Percentiles rank a stretch among this genome's conserved stretches.
Evolutionary conservation across 768 basidiomycete species (phyloP).

Genomic region (Jaapia argillacea): DNA sequence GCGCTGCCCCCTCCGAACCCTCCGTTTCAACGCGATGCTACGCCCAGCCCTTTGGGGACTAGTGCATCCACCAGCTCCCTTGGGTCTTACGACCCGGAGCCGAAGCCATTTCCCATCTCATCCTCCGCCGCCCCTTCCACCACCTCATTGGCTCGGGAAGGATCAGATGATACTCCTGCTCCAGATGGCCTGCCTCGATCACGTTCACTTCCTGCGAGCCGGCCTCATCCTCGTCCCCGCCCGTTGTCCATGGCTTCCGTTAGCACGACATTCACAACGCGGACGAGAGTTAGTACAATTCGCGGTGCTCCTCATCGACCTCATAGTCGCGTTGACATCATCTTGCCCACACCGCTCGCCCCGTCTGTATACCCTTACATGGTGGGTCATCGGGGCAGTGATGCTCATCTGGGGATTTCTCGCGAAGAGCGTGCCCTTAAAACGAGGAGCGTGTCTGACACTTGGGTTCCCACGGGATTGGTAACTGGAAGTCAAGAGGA

Average conservation of each 20-base stretch:
- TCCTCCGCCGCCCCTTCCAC: conserved; percentile 11
- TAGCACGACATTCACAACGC: conserved; percentile 19
- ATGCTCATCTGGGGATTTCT: too few species aligned
- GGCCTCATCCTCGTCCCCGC: conserved; percentile 16
- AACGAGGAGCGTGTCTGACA: too few species aligned
- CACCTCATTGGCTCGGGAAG: conserved; percentile 8
- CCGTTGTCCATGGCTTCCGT: conserved; percentile 27
- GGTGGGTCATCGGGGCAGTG: too few species aligned
- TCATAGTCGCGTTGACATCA: conserved; percentile 51
- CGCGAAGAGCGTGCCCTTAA: too few species aligned
- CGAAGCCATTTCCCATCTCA: conserved; percentile 7
- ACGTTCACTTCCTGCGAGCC: background rate
- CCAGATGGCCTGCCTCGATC: conserved; percentile 19
- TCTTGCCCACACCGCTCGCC: conserved; percentile 59
- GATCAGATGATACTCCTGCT: conserved; percentile 8
- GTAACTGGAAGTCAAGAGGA: too few species aligned
- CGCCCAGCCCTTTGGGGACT: background rate
- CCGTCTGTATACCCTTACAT: conserved; percentile 20
- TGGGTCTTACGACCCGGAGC: background rate
- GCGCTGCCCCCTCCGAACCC: conserved; percentile 12
- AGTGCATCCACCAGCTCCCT: background rate
- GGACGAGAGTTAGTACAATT: conserved; percentile 28
- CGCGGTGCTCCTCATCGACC: conserved; percentile 55
- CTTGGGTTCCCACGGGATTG: too few species aligned
- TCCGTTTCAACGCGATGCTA: conserved; percentile 7